Base-by-base conservation (phyloP, 768 basidiomycete species). In the Pisolithus albus region DNA sequence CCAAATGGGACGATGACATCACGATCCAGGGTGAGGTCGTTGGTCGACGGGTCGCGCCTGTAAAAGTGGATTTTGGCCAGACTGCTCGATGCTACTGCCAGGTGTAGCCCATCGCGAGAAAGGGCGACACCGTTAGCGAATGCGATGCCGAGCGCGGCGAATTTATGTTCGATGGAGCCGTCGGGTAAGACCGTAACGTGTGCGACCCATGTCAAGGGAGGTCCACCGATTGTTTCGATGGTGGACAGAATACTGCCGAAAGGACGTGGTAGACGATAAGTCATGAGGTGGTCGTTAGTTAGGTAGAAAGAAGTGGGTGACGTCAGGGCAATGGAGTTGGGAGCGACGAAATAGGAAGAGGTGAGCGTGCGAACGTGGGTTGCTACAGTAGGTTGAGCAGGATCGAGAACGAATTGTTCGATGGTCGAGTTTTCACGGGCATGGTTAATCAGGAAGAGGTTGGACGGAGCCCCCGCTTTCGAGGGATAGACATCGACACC, bases 61-160 rank as follows among this genome's bases (percentile, higher is more conserved):
- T 83, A 88, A 50, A 86, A 61, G 47, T 67, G 57, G 41, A 88
- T 68, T 42, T 71, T 55, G 47, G 67, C 71, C 21, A 74, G 60
- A 2, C 81, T 69, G 34, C 79, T 79, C 1, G 81, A 75, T 3
- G 80, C 78, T 23, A 88, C 60, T 3, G 84, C 87, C 21, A 86
- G 69, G 30, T 76, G 68, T 2, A 65, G 59, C 2, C 74, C 75
- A 1, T 68, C 61, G 0, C 74, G 76, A 0, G 84, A 83, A 39
- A 87, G 56, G 0, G 85, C 73, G 52, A 88, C 56, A n/a, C 87
- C 87, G 57, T 89, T 89, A 3, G 86, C 70, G 64, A 87, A 88
- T 0, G 86, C 67, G 15, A 86, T 64, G 49, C 79, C 78, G 1
- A 70, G 59, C 4, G 73, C 75, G 6, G 70, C 69, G 39, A 80